Evolutionary conservation across 1,139 yeast genomes (phyloP), one percentile per base, ranked within the genome.

Genomic region (Taphrina flavorubra): DNA sequence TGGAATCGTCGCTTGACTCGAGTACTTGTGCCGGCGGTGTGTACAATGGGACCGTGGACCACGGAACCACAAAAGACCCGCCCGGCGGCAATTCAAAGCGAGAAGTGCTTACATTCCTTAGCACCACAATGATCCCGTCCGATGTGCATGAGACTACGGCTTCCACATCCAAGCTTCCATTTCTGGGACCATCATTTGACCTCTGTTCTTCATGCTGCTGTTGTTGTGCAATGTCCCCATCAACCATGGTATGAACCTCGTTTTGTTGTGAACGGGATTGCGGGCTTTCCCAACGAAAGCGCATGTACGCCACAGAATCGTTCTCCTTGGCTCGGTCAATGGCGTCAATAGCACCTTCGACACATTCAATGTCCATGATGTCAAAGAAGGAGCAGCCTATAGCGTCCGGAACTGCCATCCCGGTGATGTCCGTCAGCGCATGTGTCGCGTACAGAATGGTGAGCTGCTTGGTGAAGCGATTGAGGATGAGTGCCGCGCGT

Each of bases 271-370:
- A 13, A 8, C 53, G 31, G 2, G 36, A 20, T n/a, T 49, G 47
- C 31, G 61, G 51, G 14, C 37, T 18, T 14, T 42, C 37, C 71
- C 71, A 71, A 1, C 42, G 36, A 39, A 71, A 70, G n/a, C 72
- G 68, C 68, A 71, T 37, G 53, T 71, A 68, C 13, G 71, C 68
- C 6, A 70, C 49, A 2, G 72, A 65, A 42, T 70, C 71, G 53
- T 68, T 68, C 55, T 70, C 72, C 65, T 71, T 68, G 16, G 71
- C 72, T 4, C 71, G 63, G 34, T 68, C 70, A 39, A 71, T n/a
- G 6, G 69, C 68, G 14, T 68, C 66, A 25, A 70, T 68, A 4
- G 71, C 72, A 31, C 65, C 59, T 13, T 64, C 69, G 49, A 70
- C 69, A 42, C 63, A 63, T 7, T 51, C 62, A 6, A 59, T 68